Conservation (phyloP, 1,284 basidiomycete species). For the Hortiboletus rubellus region DNA sequence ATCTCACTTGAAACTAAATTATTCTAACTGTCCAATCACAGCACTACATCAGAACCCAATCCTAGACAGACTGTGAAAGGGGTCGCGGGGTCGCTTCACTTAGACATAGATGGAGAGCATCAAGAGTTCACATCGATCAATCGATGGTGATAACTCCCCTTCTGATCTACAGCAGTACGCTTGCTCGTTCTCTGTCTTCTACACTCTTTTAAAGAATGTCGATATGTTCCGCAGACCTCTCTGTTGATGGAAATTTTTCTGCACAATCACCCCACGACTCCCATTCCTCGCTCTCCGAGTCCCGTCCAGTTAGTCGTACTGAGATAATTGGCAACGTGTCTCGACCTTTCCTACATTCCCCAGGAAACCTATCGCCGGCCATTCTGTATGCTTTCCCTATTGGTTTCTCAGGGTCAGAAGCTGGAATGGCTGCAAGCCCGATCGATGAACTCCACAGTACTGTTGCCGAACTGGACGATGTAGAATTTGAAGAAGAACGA, state of each 20-base stretch:
- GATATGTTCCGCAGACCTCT: not conserved
- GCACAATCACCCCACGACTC: not conserved
- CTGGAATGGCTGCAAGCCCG: too few relatives aligned
- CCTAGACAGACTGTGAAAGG: not conserved
- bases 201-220: not conserved
- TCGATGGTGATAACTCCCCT: not conserved
- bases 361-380: not conserved
- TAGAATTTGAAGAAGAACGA: not conserved
- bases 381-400: not conserved
- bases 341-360: not conserved
- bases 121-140: not conserved
- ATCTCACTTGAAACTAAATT: not conserved
- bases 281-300: not conserved
- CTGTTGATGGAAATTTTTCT: not conserved
- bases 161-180: not conserved
- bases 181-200: not conserved
- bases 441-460: not conserved
- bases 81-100: not conserved
- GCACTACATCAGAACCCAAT: not conserved
- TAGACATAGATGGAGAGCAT: not conserved
- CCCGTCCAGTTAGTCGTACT: not conserved
- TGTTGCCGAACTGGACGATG: not conserved
- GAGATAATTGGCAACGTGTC: not conserved
- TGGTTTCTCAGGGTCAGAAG: not conserved
- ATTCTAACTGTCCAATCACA: not conserved